Evolutionary conservation across 2,329 filamentous ascomycete genomes (phyloP).

Genomic region (Alternaria incomplexa): DNA sequence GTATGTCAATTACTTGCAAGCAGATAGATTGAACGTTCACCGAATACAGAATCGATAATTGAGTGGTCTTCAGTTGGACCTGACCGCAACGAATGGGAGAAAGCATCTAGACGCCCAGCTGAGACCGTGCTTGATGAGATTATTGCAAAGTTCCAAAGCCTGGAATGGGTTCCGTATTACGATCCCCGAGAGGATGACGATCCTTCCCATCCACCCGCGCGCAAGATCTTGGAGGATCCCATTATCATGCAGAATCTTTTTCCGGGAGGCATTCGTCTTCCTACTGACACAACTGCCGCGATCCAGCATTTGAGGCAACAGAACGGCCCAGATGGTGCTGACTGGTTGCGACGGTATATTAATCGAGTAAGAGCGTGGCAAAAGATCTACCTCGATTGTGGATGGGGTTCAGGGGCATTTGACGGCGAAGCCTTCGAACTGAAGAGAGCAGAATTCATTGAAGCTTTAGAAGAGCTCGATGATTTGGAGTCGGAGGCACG

Average conservation of each 20-base stretch:
- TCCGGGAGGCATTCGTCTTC: background rate
- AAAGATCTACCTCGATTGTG: background rate
- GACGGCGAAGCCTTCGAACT: background rate
- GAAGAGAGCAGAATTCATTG: background rate
- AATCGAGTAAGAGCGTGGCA: background rate
- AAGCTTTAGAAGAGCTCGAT: background rate
- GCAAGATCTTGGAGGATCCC: background rate
- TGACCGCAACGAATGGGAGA: background rate
- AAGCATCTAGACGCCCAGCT: no score
- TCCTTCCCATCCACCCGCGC: background rate
- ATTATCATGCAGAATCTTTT: background rate
- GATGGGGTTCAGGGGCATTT: background rate
- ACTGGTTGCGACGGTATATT: accelerated
- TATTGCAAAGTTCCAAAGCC: background rate
- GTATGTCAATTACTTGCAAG: background rate
- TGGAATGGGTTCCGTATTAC: background rate
- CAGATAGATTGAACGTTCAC: accelerated
- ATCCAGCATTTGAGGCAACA: background rate
- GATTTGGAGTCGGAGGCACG: background rate
- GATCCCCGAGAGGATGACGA: background rate
- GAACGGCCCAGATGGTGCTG: no score
- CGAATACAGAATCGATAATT: background rate
- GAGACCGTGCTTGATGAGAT: background rate
- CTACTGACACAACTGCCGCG: background rate
- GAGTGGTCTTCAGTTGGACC: background rate